Percentiles rank a stretch among this genome's conserved stretches.
Conservation (phyloP, 768 basidiomycete genomes). For the Cyclocybe cylindracea region DNA sequence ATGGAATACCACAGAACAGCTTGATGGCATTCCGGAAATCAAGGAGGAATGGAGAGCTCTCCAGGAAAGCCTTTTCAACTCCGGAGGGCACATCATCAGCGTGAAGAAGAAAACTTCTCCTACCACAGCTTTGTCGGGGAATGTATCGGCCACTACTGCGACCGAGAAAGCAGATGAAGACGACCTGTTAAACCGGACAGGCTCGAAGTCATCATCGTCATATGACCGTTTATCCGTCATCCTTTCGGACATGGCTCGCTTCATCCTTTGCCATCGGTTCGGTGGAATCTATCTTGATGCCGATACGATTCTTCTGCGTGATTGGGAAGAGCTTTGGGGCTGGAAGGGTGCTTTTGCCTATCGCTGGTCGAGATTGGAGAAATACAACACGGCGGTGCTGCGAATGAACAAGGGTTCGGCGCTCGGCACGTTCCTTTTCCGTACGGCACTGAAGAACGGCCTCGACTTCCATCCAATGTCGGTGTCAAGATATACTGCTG, state of each 20-base stretch:
- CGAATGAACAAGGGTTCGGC: constrained; percentile 89
- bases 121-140: constrained; percentile 35
- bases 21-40: constrained; percentile 85
- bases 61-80: constrained; percentile 80
- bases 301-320: constrained; percentile 87
- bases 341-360: constrained; percentile 95
- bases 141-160: constrained; percentile 51
- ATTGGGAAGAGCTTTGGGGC: constrained; percentile 97
- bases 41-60: constrained; percentile 85
- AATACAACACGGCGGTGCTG: constrained; percentile 93
- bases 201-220: constrained; percentile 82
- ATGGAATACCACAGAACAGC: constrained; percentile 97
- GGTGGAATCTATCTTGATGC: constrained; percentile 96
- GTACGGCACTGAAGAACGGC: constrained; percentile 87
- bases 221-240: constrained; percentile 93
- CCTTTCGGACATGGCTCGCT: constrained; percentile 95
- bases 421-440: constrained; percentile 87
- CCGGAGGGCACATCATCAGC: constrained; percentile 75
- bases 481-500: constrained; percentile 80
- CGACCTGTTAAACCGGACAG: constrained; percentile 70
- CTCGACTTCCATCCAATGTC: constrained; percentile 97
- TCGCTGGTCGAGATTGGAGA: constrained; percentile 88
- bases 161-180: constrained; percentile 46
- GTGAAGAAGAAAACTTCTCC: constrained; percentile 42
- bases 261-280: constrained; percentile 89